Percentiles rank a stretch among this genome's conserved stretches.
Conservation (phyloP, 768 basidiomycete species). For the Stropharia rugosoannulata region DNA sequence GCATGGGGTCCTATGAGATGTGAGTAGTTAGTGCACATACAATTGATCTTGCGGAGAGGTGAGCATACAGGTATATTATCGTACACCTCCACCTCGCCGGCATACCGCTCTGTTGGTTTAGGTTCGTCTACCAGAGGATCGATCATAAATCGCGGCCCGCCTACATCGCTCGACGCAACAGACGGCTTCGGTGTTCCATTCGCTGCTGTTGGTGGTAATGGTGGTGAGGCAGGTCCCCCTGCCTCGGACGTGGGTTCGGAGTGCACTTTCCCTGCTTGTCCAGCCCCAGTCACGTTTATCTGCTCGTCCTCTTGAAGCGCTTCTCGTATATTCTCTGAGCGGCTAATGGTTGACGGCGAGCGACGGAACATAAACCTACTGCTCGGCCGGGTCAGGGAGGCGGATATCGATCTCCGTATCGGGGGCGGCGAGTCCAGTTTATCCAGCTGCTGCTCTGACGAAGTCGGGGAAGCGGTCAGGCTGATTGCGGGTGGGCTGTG, state of each 20-base stretch:
- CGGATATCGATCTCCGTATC: neutral
- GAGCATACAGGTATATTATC: slow-evolving; percentile 41
- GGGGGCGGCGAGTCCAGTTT: neutral
- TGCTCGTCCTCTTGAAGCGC: neutral
- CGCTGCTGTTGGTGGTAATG: neutral
- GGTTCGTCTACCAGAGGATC: slow-evolving; percentile 6
- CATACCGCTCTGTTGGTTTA: slow-evolving; percentile 31
- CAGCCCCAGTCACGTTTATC: neutral
- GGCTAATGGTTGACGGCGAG: neutral
- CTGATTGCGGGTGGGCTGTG: neutral
- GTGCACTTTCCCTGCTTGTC: neutral
- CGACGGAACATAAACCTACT: neutral
- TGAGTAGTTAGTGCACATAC: neutral
- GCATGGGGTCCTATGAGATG: slow-evolving; percentile 26
- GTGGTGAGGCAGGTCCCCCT: neutral
- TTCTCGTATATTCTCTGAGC: neutral
- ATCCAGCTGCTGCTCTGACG: neutral
- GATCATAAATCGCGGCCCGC: slow-evolving; percentile 30
- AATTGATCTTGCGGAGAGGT: neutral
- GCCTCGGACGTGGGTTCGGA: neutral
- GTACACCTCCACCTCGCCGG: slow-evolving; percentile 68
- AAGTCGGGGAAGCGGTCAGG: neutral
- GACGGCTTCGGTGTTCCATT: slow-evolving; percentile 3
- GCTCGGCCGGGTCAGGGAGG: neutral
- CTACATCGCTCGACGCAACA: slow-evolving; percentile 30